These are phyloP conservation scores for Grosmannia huntii DNA, from an alignment of 2,329 filamentous ascomycete genomes.

Conservation along the genomic window DNA sequence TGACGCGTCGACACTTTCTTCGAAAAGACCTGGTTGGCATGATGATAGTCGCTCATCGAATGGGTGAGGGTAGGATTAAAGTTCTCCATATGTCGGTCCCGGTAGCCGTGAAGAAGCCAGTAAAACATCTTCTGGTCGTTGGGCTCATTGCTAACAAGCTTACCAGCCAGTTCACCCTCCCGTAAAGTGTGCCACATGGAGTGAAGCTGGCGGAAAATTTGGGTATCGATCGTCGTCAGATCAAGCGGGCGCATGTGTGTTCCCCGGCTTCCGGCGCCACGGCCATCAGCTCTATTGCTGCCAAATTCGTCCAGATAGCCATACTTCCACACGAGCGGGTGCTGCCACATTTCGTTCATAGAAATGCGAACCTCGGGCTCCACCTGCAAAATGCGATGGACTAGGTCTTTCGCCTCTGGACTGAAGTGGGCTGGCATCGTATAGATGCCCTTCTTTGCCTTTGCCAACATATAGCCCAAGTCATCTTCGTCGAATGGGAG, in stretches of 20 bases:
- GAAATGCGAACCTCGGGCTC: conserved; percentile 69
- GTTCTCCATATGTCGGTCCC: conserved; percentile 75
- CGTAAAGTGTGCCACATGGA: conserved; percentile 84
- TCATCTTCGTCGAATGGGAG: conserved; percentile 70
- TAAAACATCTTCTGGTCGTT: conserved; percentile 96
- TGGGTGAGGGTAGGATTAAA: conserved; percentile 71
- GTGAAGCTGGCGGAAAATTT: conserved; percentile 73
- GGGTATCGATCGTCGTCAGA: conserved; percentile 59
- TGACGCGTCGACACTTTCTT: conserved; percentile 50
- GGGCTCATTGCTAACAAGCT: conserved; percentile 51
- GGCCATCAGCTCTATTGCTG: conserved; percentile 33
- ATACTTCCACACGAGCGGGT: conserved; percentile 78
- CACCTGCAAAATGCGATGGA: conserved; percentile 64
- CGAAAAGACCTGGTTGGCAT: conserved; percentile 48
- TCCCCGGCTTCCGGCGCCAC: conserved; percentile 43
- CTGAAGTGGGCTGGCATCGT: conserved; percentile 51
- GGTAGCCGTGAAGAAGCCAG: conserved; percentile 67
- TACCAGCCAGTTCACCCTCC: conserved; percentile 56
- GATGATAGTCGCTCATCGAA: conserved; percentile 85
- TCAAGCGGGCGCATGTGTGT: conserved; percentile 45
- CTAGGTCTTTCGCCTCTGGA: conserved; percentile 61
- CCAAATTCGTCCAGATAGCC: conserved; percentile 59
- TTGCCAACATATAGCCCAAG: conserved; percentile 47
- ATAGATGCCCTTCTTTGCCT: conserved; percentile 47
- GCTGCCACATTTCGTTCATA: conserved; percentile 71